Evolutionary conservation across 495 filamentous ascomycete genomes (phyloP), one percentile per base, ranked within the genome.

Genomic region (Talaromyces adpressus): DNA sequence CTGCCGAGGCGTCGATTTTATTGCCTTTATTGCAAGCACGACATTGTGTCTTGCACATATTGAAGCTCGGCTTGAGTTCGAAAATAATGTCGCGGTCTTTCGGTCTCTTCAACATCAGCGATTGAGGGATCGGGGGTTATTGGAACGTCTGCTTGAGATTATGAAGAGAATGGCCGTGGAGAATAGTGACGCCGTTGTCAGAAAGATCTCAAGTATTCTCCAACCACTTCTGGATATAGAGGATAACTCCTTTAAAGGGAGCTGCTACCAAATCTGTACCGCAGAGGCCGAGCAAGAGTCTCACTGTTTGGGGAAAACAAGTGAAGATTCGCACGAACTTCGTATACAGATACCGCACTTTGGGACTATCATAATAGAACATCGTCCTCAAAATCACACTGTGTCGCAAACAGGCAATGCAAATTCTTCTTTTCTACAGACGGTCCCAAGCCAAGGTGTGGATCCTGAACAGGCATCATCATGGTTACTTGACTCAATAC

Each of bases 1-100:
- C 62, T 81, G 77, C 67, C 77, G 79, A 57, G 56, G 52, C 4
- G 65, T 78, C 18, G 79, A 82, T 62, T 82, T 81, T 57, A 68
- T 77, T 61, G 78, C 66, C 14, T 81, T 82, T 68, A 78, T 72
- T 8, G 71, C 72, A 1, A 71, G 76, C 8, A 70, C 77, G 16
- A 62, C 77, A 5, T 18, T 63, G 9, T 63, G 52, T 57, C 45
- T 62, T 22, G 61, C 61, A 4, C 61, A 62, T 62, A 53, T 62
- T n/a, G 65, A 73, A 27, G 63, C 63, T 16, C 66, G 67, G 47
- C 64, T 53, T 14, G 60, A 68, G 8, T 0, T 6, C 32, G 2
- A 27, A 6, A 7, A 27, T 29, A 68, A 71, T 58, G 56, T 71
- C 18, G 23, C 27, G 2, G 14, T n/a, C 12, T 14, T 58, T 5